These are phyloP conservation scores for Hygrocybe coccinea DNA, from an alignment of 768 basidiomycete species.

Conservation along the genomic window DNA sequence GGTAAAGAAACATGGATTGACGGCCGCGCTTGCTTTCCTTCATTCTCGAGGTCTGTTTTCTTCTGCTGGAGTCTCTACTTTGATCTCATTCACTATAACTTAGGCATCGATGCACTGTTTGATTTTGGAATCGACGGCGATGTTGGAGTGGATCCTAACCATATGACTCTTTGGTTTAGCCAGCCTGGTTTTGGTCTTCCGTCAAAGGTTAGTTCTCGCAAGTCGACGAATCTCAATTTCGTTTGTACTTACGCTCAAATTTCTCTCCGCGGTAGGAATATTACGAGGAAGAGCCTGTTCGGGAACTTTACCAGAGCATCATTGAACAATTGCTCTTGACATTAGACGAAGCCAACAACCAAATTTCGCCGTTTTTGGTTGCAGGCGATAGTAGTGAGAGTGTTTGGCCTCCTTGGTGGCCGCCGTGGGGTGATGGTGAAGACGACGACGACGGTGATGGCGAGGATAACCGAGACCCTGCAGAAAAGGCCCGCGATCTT, in stretches of 20 bases:
- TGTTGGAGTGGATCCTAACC: constrained; percentile 77
- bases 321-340: constrained; percentile 61
- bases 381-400: constrained; percentile 37
- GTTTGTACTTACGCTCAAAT: neutral
- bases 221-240: constrained; percentile 9
- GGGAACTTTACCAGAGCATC: constrained; percentile 65
- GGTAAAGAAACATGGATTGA: constrained; percentile 53
- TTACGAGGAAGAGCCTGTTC: constrained; percentile 69
- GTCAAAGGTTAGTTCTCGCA: constrained; percentile 73
- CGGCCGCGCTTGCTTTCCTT: constrained; percentile 77
- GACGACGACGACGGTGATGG: constrained; percentile 43
- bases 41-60: constrained; percentile 70
- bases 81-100: neutral
- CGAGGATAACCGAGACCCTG: constrained; percentile 47
- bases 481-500: constrained; percentile 53
- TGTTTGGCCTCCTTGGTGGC: constrained; percentile 81
- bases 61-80: neutral
- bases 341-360: constrained; percentile 47
- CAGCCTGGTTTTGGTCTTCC: constrained; percentile 81
- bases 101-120: constrained; percentile 76
- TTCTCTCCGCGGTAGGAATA: constrained; percentile 60
- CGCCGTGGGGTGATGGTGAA: constrained; percentile 72
- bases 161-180: constrained; percentile 80
- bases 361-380: constrained; percentile 17
- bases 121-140: constrained; percentile 86